Evolutionary conservation across 768 basidiomycete species (phyloP).

Genomic region (Phlegmacium glaucopus): DNA sequence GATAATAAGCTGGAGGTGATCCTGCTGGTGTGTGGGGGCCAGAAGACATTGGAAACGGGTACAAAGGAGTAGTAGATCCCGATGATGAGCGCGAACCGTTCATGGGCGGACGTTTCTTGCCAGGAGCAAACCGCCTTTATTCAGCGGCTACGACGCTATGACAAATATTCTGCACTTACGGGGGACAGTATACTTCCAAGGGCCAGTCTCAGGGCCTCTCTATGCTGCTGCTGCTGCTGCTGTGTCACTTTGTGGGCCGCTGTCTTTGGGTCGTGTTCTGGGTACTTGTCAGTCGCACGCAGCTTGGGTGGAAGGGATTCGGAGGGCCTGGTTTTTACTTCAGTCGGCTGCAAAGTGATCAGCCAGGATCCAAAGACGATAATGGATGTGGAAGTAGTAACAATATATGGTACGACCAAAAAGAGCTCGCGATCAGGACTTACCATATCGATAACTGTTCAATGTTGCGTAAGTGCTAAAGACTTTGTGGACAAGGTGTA

Average conservation of each 20-base stretch:
- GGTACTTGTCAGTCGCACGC: neutral
- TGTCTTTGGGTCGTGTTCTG: slow-evolving; percentile 18
- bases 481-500: no score
- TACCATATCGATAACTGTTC: neutral
- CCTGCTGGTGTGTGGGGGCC: slow-evolving; percentile 26
- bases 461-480: no score
- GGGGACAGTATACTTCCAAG: slow-evolving; percentile 60
- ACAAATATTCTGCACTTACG: slow-evolving; percentile 33
- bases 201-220: slow-evolving; percentile 50
- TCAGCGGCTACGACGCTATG: slow-evolving; percentile 8
- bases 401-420: neutral
- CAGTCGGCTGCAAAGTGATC: slow-evolving; percentile 26
- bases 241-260: slow-evolving; percentile 25
- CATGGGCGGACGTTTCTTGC: slow-evolving; percentile 50
- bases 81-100: slow-evolving; percentile 43
- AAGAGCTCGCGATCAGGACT: neutral
- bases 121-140: slow-evolving; percentile 3
- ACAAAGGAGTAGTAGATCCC: slow-evolving; percentile 47
- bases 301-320: slow-evolving; percentile 18
- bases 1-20: slow-evolving; percentile 22
- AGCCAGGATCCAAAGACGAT: neutral
- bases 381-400: no score
- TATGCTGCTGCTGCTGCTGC: slow-evolving; percentile 35
- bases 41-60: slow-evolving; percentile 29
- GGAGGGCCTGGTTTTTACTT: slow-evolving; percentile 31